These are phyloP conservation scores for Nemania sp. DNA, from an alignment of 2,329 filamentous ascomycete species.

Conservation along the genomic window DNA sequence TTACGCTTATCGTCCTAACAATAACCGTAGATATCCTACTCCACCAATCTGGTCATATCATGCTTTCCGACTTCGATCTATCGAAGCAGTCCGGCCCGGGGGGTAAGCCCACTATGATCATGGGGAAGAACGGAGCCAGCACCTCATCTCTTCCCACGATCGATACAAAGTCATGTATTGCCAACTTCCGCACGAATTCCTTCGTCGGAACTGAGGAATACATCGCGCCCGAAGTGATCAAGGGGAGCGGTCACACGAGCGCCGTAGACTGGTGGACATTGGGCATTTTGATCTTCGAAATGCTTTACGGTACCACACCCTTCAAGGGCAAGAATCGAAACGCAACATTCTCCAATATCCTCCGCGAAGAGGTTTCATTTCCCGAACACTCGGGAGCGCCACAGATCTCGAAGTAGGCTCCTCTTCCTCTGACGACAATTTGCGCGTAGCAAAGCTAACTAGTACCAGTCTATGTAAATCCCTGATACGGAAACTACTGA, in stretches of 20 bases:
- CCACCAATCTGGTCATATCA: slow-evolving; percentile 99
- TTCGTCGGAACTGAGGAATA: slow-evolving; percentile 99
- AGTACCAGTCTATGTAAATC: slow-evolving; percentile 83
- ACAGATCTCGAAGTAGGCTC: slow-evolving; percentile 85
- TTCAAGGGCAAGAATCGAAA: slow-evolving; percentile 99
- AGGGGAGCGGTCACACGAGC: slow-evolving; percentile 96
- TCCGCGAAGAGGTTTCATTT: slow-evolving; percentile 94
- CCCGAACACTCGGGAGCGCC: slow-evolving; percentile 83
- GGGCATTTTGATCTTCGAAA: slow-evolving; percentile 96
- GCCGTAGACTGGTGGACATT: slow-evolving; percentile 99
- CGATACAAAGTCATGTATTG: slow-evolving; percentile 97
- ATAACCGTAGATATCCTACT: slow-evolving; percentile 79
- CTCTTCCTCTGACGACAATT: not conserved
- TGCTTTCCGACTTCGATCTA: slow-evolving; percentile 98
- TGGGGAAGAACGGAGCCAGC: slow-evolving; percentile 85
- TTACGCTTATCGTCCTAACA: no score
- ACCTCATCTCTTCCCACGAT: slow-evolving; percentile 91
- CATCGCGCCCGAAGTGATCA: slow-evolving; percentile 98
- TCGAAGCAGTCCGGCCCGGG: slow-evolving; percentile 97
- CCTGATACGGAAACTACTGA: slow-evolving; percentile 91
- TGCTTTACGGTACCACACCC: slow-evolving; percentile 96
- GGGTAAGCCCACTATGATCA: slow-evolving; percentile 96
- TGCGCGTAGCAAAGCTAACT: slow-evolving; percentile 11
- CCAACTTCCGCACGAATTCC: slow-evolving; percentile 96
- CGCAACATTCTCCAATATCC: slow-evolving; percentile 95